Percentiles rank a stretch among this genome's conserved stretches.
These are phyloP conservation scores for Wickerhamiella vanderwaltii DNA, from an alignment of 805 yeast genomes.

Conservation along the genomic window DNA sequence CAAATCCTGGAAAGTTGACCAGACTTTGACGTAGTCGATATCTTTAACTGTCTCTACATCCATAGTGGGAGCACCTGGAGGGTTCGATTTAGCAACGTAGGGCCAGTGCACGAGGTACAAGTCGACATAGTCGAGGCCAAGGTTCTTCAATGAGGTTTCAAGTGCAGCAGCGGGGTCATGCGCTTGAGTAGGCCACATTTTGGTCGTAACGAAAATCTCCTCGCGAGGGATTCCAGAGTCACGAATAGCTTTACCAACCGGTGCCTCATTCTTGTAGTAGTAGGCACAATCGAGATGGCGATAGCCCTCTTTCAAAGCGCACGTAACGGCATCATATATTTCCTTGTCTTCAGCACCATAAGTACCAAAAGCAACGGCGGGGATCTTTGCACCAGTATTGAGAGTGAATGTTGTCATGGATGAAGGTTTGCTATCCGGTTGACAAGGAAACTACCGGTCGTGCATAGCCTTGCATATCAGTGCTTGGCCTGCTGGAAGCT, in stretches of 20 bases:
- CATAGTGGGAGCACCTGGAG: constrained; percentile 31
- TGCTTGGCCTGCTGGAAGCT: no score
- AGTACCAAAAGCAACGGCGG: no score
- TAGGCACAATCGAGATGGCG: constrained; percentile 67
- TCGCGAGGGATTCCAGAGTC: constrained; percentile 34
- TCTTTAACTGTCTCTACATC: constrained; percentile 26
- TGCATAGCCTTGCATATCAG: no score
- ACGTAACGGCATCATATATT: constrained; percentile 41
- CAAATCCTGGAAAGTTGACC: constrained; percentile 45
- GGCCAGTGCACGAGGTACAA: constrained; percentile 55
- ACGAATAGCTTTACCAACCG: no score
- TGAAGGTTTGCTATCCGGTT: no score
- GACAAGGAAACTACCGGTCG: no score
- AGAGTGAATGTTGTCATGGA: no score
- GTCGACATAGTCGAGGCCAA: constrained; percentile 51
- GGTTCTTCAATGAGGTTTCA: constrained; percentile 37
- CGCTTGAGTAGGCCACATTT: no score
- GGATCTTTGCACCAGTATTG: no score
- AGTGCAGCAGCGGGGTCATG: constrained; percentile 37
- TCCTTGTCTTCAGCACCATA: no score
- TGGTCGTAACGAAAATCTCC: no score
- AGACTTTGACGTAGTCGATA: constrained; percentile 41
- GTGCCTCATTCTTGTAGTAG: constrained; percentile 54
- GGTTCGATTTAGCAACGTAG: constrained; percentile 21
- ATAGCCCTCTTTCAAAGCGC: constrained; percentile 54